Evolutionary conservation across 441 rosid genomes (phyloP).

Genomic region (Melastoma candidum): DNA sequence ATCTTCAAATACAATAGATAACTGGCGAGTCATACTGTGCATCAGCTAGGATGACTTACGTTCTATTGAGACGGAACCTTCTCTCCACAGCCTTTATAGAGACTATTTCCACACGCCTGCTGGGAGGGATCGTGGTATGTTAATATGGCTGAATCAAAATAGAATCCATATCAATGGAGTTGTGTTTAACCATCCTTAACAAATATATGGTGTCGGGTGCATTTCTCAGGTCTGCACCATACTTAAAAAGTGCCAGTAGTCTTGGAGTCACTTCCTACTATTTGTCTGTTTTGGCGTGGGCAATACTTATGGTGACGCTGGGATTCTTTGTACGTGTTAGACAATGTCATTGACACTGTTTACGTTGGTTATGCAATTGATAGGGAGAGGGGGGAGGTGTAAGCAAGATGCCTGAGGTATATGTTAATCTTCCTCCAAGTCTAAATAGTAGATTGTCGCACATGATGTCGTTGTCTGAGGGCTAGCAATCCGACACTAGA

Average conservation of each 20-base stretch:
- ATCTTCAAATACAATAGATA: constrained; percentile 14
- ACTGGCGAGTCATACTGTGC: constrained; percentile 84
- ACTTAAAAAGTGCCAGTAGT: constrained; percentile 40
- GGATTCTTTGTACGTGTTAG: constrained; percentile 65
- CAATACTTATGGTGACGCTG: constrained; percentile 41
- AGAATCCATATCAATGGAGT: no score
- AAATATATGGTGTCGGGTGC: no score
- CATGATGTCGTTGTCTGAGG: constrained; percentile 26
- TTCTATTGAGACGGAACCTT: constrained; percentile 72
- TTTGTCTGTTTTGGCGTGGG: constrained; percentile 56
- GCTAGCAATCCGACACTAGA: constrained; percentile 1
- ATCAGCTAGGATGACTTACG: constrained; percentile 79
- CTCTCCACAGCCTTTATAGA: constrained; percentile 83
- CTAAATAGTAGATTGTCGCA: constrained; percentile 40
- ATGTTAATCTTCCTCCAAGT: constrained; percentile 55
- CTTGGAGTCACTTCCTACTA: constrained; percentile 49
- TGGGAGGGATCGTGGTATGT: constrained; percentile 65
- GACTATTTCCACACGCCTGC: constrained; percentile 63
- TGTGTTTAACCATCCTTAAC: no score
- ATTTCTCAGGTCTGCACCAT: constrained; percentile 52
- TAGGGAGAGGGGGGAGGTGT: constrained; percentile 71
- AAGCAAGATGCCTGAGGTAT: constrained; percentile 75
- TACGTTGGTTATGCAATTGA: constrained; percentile 73
- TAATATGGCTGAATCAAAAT: no score
- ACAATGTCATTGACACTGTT: constrained; percentile 67